Conservation (phyloP, 1,139 yeast genomes). For the Saccharomyces hybrid region DNA sequence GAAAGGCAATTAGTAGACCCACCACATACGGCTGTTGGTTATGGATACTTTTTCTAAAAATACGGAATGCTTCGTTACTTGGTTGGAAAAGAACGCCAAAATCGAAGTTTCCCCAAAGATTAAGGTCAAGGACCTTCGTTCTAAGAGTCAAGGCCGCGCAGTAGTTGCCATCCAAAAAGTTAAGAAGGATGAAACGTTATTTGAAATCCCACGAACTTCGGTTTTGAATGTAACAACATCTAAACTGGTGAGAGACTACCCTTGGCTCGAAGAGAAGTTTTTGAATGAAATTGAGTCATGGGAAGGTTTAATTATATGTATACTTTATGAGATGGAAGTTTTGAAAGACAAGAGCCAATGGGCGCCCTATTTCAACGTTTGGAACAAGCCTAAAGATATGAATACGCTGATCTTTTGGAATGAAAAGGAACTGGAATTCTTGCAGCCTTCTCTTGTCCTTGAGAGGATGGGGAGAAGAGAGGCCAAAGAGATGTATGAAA, state of each 20-base stretch:
- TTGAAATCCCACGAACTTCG: slow-evolving; percentile 56
- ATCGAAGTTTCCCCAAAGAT: slow-evolving; percentile 47
- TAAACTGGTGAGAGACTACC: slow-evolving; percentile 35
- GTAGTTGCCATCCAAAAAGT: slow-evolving; percentile 60
- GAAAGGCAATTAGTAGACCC: neutral
- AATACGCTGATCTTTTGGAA: slow-evolving; percentile 78
- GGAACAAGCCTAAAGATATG: slow-evolving; percentile 48
- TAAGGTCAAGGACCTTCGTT: slow-evolving; percentile 51
- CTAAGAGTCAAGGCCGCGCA: slow-evolving; percentile 66
- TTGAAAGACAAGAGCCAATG: slow-evolving; percentile 47
- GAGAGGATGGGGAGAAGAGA: slow-evolving; percentile 63
- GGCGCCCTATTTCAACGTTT: slow-evolving; percentile 60
- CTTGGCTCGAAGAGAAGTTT: slow-evolving; percentile 36
- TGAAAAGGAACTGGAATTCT: slow-evolving; percentile 38
- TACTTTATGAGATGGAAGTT: slow-evolving; percentile 48
- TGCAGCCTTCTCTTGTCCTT: slow-evolving; percentile 65
- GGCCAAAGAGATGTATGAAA: slow-evolving; percentile 54
- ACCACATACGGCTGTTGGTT: neutral
- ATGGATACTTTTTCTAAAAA: slow-evolving; percentile 24
- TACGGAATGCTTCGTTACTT: slow-evolving; percentile 41
- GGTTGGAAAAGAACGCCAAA: slow-evolving; percentile 43
- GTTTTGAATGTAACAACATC: slow-evolving; percentile 56
- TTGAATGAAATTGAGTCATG: slow-evolving; percentile 45
- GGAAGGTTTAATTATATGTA: slow-evolving; percentile 65
- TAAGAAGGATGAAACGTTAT: slow-evolving; percentile 49